These are phyloP conservation scores for Pichia exigua DNA, from an alignment of 805 yeast species.

Conservation along the genomic window DNA sequence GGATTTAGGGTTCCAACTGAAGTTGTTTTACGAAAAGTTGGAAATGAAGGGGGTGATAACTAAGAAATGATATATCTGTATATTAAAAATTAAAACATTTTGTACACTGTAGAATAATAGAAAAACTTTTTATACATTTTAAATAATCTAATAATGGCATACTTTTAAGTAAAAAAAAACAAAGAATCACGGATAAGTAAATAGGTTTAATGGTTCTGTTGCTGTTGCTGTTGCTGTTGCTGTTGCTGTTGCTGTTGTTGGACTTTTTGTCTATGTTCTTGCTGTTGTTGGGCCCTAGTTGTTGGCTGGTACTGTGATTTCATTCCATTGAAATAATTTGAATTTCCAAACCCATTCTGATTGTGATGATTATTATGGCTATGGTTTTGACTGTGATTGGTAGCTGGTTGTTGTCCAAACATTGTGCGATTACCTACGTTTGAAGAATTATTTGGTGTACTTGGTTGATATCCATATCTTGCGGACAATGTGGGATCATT, in stretches of 20 bases:
- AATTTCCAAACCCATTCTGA: neutral
- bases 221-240: neutral
- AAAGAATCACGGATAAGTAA: neutral
- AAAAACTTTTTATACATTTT: neutral
- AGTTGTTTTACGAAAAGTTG: neutral
- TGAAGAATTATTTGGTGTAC: neutral
- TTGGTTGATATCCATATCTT: slow-evolving; percentile 1
- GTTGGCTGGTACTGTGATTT: slow-evolving; percentile 20
- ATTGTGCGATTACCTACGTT: slow-evolving; percentile 4
- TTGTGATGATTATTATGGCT: neutral
- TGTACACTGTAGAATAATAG: slow-evolving; percentile 2
- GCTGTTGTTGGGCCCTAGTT: slow-evolving; percentile 26
- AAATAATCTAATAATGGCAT: neutral
- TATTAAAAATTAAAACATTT: neutral
- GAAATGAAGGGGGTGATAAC: neutral
- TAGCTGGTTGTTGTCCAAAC: slow-evolving; percentile 3
- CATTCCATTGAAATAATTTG: slow-evolving; percentile 5
- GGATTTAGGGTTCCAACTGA: slow-evolving; percentile 43
- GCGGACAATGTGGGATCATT: neutral
- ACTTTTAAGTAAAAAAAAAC: neutral
- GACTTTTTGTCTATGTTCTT: slow-evolving; percentile 5
- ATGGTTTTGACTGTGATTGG: too few species aligned
- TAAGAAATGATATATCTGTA: neutral
- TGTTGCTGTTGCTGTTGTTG: neutral
- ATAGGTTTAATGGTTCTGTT: neutral